phyloP scores from a whole-genome alignment of 805 yeast genomes.

The Torulaspora quercuum region DNA sequence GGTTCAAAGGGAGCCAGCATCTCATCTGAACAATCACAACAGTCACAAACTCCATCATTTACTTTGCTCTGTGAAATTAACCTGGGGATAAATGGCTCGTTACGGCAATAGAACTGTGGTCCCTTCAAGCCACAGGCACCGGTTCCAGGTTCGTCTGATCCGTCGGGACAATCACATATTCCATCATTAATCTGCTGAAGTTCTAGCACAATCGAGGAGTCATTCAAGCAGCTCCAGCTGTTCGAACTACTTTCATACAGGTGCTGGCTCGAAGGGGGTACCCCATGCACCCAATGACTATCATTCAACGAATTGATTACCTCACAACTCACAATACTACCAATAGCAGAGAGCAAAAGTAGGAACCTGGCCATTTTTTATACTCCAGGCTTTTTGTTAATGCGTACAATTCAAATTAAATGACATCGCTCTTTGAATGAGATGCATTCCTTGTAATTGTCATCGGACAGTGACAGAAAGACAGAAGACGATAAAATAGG shows the following conservation, averaged over 20 bases:
- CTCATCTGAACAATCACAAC: constrained; percentile 97
- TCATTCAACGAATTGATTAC: constrained; percentile 2
- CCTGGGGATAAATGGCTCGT: constrained; percentile 63
- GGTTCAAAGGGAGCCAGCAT: constrained; percentile 13
- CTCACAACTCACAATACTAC: constrained; percentile 1
- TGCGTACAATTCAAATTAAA: neutral
- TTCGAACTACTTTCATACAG: constrained; percentile 46
- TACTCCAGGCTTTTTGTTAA: constrained; percentile 1
- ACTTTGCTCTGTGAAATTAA: constrained; percentile 65
- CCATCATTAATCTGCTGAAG: constrained; percentile 75
- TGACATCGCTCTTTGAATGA: constrained; percentile 8
- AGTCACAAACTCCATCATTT: constrained; percentile 92
- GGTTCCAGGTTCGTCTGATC: constrained; percentile 96
- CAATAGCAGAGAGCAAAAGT: constrained; percentile 4
- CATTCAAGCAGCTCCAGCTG: constrained; percentile 64
- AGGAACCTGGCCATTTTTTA: constrained; percentile 3
- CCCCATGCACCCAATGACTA: constrained; percentile 14
- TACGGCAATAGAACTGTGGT: constrained; percentile 64
- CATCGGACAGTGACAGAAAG: too few relatives aligned
- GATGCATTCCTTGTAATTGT: too few relatives aligned
- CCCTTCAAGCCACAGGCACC: constrained; percentile 57
- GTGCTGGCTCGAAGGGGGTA: constrained; percentile 21
- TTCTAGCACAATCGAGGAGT: constrained; percentile 62
- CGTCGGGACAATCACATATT: constrained; percentile 96
- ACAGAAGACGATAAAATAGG: too few relatives aligned